phyloP scores from a whole-genome alignment of 805 yeast species.

The Brettanomyces bruxellensis region DNA sequence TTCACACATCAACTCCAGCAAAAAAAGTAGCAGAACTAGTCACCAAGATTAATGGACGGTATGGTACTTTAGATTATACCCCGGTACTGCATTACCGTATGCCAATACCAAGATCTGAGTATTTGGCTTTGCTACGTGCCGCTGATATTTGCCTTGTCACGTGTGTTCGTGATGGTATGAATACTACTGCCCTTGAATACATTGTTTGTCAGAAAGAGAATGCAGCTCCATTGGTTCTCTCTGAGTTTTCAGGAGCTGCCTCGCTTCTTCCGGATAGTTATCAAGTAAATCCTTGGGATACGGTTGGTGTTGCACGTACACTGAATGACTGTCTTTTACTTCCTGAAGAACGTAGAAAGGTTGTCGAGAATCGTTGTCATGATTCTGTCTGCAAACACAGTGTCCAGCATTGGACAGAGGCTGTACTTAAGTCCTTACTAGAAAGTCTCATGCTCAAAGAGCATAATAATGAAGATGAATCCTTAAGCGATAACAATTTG shows the following conservation, averaged over 20 bases:
- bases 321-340: constrained; percentile 61
- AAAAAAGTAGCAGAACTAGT: constrained; percentile 78
- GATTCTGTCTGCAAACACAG: constrained; percentile 59
- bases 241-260: constrained; percentile 91
- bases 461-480: constrained; percentile 33
- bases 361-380: constrained; percentile 47
- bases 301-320: constrained; percentile 83
- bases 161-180: constrained; percentile 92
- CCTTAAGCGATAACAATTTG: neutral
- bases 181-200: constrained; percentile 88
- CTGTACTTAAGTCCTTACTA: constrained; percentile 39
- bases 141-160: constrained; percentile 90
- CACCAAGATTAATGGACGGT: constrained; percentile 72
- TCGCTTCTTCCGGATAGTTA: constrained; percentile 63
- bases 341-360: constrained; percentile 35
- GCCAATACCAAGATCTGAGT: constrained; percentile 81
- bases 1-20: constrained; percentile 58
- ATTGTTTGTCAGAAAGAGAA: constrained; percentile 77
- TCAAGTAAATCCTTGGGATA: constrained; percentile 94
- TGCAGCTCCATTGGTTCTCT: constrained; percentile 69
- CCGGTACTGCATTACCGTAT: constrained; percentile 93
- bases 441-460: constrained; percentile 24
- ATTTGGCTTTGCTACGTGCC: constrained; percentile 74
- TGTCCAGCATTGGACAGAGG: constrained; percentile 71
- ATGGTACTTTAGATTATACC: constrained; percentile 70